These are phyloP conservation scores for Dacryopinax primogenitus DNA, from an alignment of 768 basidiomycete species.

Conservation along the genomic window DNA sequence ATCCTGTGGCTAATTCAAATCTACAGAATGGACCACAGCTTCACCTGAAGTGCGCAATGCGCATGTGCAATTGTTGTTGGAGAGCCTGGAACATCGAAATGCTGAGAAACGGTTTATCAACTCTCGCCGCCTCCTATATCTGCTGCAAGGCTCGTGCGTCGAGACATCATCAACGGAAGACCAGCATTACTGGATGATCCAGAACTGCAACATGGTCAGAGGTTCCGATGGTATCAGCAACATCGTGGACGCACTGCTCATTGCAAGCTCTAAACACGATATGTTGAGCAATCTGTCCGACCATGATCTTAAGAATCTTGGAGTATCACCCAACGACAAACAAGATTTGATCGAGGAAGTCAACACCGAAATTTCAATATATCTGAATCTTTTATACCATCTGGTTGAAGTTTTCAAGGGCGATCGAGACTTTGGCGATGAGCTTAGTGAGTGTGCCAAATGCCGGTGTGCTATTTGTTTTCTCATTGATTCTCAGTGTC, in stretches of 20 bases:
- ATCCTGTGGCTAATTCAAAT: conserved; percentile 1
- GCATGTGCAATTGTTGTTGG: conserved; percentile 68
- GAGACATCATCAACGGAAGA: conserved; percentile 87
- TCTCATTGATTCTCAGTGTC: conserved; percentile 50
- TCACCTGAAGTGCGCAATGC: conserved; percentile 47
- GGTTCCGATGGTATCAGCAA: conserved; percentile 67
- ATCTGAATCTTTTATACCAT: conserved; percentile 90
- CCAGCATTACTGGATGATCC: conserved; percentile 90
- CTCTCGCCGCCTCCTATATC: conserved; percentile 75
- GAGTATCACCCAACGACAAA: conserved; percentile 56
- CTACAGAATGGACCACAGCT: conserved; percentile 70
- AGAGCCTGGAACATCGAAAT: conserved; percentile 77
- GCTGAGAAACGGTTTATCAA: conserved; percentile 75
- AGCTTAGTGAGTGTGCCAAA: conserved; percentile 66
- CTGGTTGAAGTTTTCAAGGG: conserved; percentile 86
- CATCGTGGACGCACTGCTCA: conserved; percentile 79
- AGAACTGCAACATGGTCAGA: conserved; percentile 80
- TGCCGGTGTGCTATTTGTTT: not conserved
- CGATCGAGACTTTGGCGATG: conserved; percentile 89
- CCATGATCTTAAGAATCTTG: conserved; percentile 55
- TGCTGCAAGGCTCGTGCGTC: conserved; percentile 91
- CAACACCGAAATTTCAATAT: conserved; percentile 83
- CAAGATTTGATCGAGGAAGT: conserved; percentile 78
- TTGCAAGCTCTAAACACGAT: conserved; percentile 78
- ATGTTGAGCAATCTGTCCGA: conserved; percentile 65